Evolutionary conservation across 306 rosid genomes (phyloP).

Genomic region (Purshia tridentata): DNA sequence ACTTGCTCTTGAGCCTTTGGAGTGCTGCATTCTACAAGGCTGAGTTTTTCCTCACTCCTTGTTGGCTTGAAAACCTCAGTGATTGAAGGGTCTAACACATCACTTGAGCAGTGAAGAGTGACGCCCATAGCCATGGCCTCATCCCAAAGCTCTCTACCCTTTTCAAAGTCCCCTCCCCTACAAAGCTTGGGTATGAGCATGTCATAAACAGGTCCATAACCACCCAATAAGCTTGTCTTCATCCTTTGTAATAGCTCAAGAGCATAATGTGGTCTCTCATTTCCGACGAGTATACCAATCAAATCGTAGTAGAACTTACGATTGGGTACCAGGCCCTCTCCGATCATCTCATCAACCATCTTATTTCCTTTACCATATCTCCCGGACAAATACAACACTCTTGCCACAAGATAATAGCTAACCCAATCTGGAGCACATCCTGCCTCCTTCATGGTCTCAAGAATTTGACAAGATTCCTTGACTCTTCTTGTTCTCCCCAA

Average conservation of each 20-base stretch:
- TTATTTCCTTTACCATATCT: conserved; percentile 77
- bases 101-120: conserved; percentile 53
- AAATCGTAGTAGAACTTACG: conserved; percentile 71
- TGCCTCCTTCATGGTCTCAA: conserved; percentile 54
- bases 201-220: conserved; percentile 80
- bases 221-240: conserved; percentile 70
- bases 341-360: conserved; percentile 71
- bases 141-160: conserved; percentile 77
- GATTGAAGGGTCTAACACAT: conserved; percentile 73
- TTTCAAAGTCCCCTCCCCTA: conserved; percentile 66
- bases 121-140: conserved; percentile 67
- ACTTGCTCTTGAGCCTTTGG: conserved; percentile 31
- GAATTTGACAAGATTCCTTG: conserved; percentile 64
- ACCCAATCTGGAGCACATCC: conserved; percentile 67
- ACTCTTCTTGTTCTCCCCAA: conserved; percentile 74
- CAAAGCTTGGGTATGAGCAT: conserved; percentile 78
- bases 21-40: conserved; percentile 29
- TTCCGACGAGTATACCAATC: conserved; percentile 79
- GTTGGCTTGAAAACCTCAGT: conserved; percentile 65
- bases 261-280: conserved; percentile 67
- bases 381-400: conserved; percentile 62
- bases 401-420: conserved; percentile 65
- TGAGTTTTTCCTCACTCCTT: conserved; percentile 39
- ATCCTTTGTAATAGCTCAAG: conserved; percentile 69
- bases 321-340: conserved; percentile 53